Evolutionary conservation across 2,329 filamentous ascomycete species (phyloP), one percentile per base, ranked within the genome.

Genomic region (Fusarium coicis): DNA sequence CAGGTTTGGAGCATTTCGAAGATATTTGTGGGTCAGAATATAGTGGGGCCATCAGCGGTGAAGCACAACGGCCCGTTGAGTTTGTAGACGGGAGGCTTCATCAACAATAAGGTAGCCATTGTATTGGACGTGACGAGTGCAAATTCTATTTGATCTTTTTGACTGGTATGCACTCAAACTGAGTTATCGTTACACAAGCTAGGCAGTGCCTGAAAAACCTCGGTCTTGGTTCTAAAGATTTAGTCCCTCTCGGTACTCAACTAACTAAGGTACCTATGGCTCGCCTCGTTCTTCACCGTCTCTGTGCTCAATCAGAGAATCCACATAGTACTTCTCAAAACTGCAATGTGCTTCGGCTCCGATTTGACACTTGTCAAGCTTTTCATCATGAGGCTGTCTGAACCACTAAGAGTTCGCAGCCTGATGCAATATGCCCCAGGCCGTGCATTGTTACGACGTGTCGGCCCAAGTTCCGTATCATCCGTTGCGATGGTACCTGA

Each of bases 271-370:
- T 32, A 43, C 49, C 12, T 32, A 49, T 68, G 65, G 50, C 64
- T 68, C 42, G 56, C 37, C 55, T 43, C 14, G 37, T 54, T 36
- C 57, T 43, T 68, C 66, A 68, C 66, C 66, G 66, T 68, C 54
- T 68, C 64, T 55, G 26, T 28, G 55, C 58, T 54, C 15, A 7
- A n/a, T n/a, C 34, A 30, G 34, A 36, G 63, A 68, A 43, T 37
- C 66, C 66, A 68, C 66, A 67, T 67, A 30, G 54, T 32, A 42
- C 36, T 50, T 21, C 46, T 60, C 32, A 59, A 66, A 52, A 40
- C 52, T 52, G 39, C 42, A 40, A 42, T 39, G 42, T 39, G 37
- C 58, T 50, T 70, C 46, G 66, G 46, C 66, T 59, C 60, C 58
- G 36, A 58, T 23, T 54, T 54, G 30, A 36, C 32, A 56, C 30